Evolutionary conservation across 805 yeast species (phyloP), one percentile per base, ranked within the genome.

Genomic region (Ogataea salicorniae): DNA sequence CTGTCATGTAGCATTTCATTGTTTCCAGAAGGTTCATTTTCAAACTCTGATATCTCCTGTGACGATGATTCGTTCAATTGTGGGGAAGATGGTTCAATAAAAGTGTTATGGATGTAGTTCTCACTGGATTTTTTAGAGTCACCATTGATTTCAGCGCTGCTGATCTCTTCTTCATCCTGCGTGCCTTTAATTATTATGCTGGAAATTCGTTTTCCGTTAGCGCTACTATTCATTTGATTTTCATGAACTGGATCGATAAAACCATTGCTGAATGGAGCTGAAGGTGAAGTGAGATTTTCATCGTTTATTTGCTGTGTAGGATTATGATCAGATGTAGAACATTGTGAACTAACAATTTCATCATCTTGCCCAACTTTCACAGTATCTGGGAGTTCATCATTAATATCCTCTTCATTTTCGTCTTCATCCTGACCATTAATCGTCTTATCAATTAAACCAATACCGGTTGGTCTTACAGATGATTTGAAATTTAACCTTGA

Each of bases 261-360:
- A 6, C 13, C 31, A 26, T 11, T 26, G 31, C 31, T 17, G 18
- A 39, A 39, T 39, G 26, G 2, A 23, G 29, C 23, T 6, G n/a
- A 7, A 3, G 26, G 39, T 18, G 23, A 13, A 20, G 15, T 17
- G 16, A 4, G 20, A 39, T 39, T 26, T 26, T 26, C 41, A 17
- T 36, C 16, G n/a, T 35, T 23, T 15, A 42, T 31, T 20, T 35
- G 44, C 15, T 42, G 39, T 6, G 39, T 26, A 9, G 44, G 33
- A n/a, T 42, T 42, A n/a, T 16, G 17, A n/a, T 23, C 18, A 3
- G 39, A 29, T 9, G 17, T 17, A 15, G 46, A 41, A 36, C 54
- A 49, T 39, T 54, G 56, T 3, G 56, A 54, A 41, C 56, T 54
- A 2, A 54, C 43, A 20, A 56, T 49, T 36, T 54, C 54, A 29